Evolutionary conservation across 257 asterid genomes (phyloP).

Genomic region (Solanum arcanum): DNA sequence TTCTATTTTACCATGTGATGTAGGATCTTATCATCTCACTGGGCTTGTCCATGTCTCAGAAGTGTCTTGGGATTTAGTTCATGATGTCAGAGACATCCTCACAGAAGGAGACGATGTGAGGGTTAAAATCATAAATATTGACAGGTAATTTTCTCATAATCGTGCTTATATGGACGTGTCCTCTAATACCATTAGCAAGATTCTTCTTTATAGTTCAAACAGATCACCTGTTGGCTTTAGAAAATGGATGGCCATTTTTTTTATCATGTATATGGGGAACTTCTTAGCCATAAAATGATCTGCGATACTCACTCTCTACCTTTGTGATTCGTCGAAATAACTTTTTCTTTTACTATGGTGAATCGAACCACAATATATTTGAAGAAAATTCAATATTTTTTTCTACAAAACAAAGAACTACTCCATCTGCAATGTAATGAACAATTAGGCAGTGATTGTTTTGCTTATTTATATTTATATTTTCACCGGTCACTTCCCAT

Average conservation of each 20-base stretch:
- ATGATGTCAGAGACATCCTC: slow-evolving; percentile 70
- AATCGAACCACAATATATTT: not conserved
- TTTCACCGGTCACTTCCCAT: not conserved
- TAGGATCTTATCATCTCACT: slow-evolving; percentile 70
- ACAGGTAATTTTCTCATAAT: slow-evolving; percentile 43
- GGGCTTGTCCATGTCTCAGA: slow-evolving; percentile 95
- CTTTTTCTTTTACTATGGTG: not conserved
- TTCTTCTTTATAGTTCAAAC: not conserved
- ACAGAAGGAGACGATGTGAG: slow-evolving; percentile 72
- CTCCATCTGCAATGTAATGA: not conserved
- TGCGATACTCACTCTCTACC: not conserved
- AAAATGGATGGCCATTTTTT: not conserved
- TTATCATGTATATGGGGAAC: not conserved
- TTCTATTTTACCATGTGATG: not conserved
- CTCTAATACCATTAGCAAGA: not conserved
- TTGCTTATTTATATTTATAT: not conserved
- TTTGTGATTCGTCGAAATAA: not conserved
- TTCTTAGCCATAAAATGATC: not conserved
- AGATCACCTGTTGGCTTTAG: not conserved
- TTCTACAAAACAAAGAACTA: not conserved
- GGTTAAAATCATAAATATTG: slow-evolving; percentile 58
- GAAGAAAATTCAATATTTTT: not conserved
- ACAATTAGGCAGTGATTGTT: not conserved
- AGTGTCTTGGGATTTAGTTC: slow-evolving; percentile 97
- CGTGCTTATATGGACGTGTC: not conserved